A percentile compares a stretch with the other conserved stretches of the same genome.
Conservation (phyloP, 2,329 filamentous ascomycete genomes). For the Aplosporella prunicola region DNA sequence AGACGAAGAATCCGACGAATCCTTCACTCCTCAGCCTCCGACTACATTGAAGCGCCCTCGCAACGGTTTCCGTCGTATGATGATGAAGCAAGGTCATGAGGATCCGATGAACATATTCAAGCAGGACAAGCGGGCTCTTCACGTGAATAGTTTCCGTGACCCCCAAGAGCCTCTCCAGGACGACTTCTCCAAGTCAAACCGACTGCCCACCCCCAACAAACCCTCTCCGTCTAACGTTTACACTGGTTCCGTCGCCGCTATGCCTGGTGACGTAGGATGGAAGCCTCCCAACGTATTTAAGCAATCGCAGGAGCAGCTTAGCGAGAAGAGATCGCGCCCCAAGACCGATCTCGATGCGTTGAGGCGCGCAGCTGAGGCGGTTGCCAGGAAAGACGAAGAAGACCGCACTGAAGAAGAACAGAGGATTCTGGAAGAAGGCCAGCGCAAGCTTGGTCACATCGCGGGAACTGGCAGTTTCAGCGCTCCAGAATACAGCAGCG, state of each 20-base stretch:
- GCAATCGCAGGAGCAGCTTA: constrained; percentile 2
- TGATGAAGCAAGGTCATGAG: constrained; percentile 1
- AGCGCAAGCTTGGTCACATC: constrained; percentile 12
- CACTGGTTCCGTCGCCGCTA: constrained; percentile 1
- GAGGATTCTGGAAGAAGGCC: constrained; percentile 4
- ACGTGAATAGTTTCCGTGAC: constrained; percentile 7
- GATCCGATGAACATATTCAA: constrained; percentile 4
- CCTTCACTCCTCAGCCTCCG: too few species aligned
- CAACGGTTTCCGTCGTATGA: constrained; percentile 1
- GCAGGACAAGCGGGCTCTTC: background rate
- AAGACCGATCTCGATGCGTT: background rate
- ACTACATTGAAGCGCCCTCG: constrained; percentile 6
- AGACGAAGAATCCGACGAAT: too few species aligned
- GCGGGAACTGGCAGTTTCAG: constrained; percentile 16
- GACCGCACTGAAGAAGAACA: background rate
- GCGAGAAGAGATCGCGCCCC: background rate
- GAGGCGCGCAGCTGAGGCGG: constrained; percentile 2
- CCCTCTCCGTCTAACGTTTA: constrained; percentile 3
- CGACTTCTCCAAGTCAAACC: background rate
- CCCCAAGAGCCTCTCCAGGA: constrained; percentile 3
- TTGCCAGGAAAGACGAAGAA: background rate
- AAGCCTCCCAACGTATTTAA: constrained; percentile 8
- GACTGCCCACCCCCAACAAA: background rate
- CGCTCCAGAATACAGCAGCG: constrained; percentile 18
- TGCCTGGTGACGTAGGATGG: constrained; percentile 8